Evolutionary conservation across 306 rosid species (phyloP).

Genomic region (Glycine tomentella): DNA sequence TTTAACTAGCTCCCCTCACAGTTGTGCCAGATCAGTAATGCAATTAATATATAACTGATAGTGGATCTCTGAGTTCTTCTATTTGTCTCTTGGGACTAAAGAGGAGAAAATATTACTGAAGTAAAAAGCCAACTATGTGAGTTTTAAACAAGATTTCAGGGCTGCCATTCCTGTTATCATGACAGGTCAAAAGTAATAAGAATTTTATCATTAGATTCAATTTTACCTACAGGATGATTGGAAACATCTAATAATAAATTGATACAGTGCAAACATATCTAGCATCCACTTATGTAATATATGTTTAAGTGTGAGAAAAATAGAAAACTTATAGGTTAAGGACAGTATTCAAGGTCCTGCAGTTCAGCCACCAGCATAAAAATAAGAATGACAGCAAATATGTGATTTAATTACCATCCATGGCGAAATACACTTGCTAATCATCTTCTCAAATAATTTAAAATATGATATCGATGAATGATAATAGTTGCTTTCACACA

Average conservation of each 20-base stretch:
- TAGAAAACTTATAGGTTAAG: neutral
- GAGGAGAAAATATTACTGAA: neutral
- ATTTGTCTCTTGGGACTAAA: neutral
- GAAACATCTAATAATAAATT: conserved; percentile 8
- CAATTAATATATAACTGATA: conserved; percentile 34
- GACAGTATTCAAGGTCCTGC: neutral
- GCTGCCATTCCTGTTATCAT: neutral
- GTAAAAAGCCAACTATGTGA: conserved; percentile 1
- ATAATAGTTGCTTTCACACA: neutral
- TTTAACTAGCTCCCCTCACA: conserved; percentile 31
- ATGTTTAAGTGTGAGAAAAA: neutral
- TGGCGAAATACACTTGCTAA: conserved; percentile 6
- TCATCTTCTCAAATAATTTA: conserved; percentile 35
- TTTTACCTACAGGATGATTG: conserved; percentile 13
- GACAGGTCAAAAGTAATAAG: neutral
- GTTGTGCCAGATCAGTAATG: conserved; percentile 13
- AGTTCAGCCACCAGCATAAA: conserved; percentile 4
- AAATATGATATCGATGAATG: neutral
- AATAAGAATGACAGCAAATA: conserved; percentile 16
- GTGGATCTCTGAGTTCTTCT: neutral
- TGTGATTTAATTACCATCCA: conserved; percentile 30
- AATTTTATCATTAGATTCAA: too few relatives aligned
- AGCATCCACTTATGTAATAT: conserved; percentile 9
- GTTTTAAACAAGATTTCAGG: too few relatives aligned
- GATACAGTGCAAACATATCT: conserved; percentile 7